Percentiles rank a stretch among this genome's conserved stretches.
These are phyloP conservation scores for Cryptococcus hybrid DNA, from an alignment of 1,284 basidiomycete species.

Conservation along the genomic window DNA sequence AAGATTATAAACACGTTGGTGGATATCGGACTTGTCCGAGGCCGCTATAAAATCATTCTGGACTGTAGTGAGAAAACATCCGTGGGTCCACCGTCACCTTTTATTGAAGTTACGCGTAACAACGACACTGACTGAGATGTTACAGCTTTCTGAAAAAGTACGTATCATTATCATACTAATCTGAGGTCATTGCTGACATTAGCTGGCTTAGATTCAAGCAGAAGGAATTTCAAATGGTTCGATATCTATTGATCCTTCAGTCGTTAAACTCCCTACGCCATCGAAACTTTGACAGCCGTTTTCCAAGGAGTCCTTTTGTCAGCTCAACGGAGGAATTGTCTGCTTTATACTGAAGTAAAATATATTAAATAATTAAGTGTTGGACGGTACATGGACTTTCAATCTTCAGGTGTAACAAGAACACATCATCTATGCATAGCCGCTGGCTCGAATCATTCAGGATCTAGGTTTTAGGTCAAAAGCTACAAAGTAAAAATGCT, in stretches of 20 bases:
- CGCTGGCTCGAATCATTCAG: too few relatives aligned
- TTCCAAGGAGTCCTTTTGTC: too few relatives aligned
- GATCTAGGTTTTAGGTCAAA: too few relatives aligned
- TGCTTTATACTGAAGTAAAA: too few relatives aligned
- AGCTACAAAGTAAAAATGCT: too few relatives aligned
- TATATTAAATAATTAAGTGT: too few relatives aligned
- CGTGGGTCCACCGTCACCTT: slow-evolving; percentile 63
- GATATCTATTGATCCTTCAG: slow-evolving; percentile 33
- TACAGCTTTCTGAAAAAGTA: slow-evolving; percentile 88
- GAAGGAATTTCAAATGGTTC: slow-evolving; percentile 89
- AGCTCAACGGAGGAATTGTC: too few relatives aligned
- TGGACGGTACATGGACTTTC: too few relatives aligned
- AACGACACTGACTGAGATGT: neutral
- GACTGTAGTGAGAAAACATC: slow-evolving; percentile 92
- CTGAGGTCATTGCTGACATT: neutral
- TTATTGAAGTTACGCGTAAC: neutral
- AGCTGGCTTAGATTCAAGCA: slow-evolving; percentile 58
- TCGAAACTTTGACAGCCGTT: slow-evolving; percentile 3
- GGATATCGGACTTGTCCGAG: slow-evolving; percentile 67
- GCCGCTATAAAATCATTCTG: slow-evolving; percentile 90
- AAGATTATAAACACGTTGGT: slow-evolving; percentile 83
- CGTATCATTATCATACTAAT: slow-evolving; percentile 11
- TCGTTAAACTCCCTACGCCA: slow-evolving; percentile 9
- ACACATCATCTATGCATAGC: too few relatives aligned
- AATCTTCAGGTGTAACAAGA: too few relatives aligned